phyloP scores from a whole-genome alignment of 2,329 filamentous ascomycete genomes.

The Penicillium hesseltinei region DNA sequence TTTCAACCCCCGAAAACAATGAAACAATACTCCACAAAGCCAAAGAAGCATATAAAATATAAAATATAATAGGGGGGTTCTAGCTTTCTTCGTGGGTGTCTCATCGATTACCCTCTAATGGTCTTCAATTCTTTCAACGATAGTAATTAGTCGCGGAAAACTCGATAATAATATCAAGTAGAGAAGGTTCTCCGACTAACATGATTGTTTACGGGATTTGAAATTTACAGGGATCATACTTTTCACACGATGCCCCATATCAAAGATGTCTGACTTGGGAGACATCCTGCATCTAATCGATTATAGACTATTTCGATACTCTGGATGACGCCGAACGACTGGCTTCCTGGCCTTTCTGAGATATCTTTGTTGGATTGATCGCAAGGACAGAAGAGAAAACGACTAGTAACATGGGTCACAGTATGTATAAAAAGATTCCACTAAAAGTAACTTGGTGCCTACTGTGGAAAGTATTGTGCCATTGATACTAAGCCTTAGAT shows the following conservation, averaged over 20 bases:
- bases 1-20: neutral
- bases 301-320: neutral
- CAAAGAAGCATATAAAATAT: neutral
- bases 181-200: neutral
- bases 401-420: neutral
- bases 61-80: neutral
- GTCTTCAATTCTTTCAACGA: neutral
- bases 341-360: neutral
- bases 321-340: neutral
- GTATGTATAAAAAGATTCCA: neutral
- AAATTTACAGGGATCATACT: neutral
- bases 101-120: neutral
- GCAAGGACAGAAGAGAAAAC: neutral
- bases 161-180: neutral
- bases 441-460: neutral
- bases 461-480: neutral
- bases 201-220: neutral
- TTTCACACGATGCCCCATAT: neutral
- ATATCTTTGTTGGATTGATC: neutral
- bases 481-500: constrained; percentile 4
- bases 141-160: neutral
- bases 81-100: neutral
- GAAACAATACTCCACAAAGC: neutral
- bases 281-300: neutral
- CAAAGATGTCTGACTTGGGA: neutral